Evolutionary conservation across 1,139 yeast genomes (phyloP).

Genomic region (Eremothecium cymbalariae): DNA sequence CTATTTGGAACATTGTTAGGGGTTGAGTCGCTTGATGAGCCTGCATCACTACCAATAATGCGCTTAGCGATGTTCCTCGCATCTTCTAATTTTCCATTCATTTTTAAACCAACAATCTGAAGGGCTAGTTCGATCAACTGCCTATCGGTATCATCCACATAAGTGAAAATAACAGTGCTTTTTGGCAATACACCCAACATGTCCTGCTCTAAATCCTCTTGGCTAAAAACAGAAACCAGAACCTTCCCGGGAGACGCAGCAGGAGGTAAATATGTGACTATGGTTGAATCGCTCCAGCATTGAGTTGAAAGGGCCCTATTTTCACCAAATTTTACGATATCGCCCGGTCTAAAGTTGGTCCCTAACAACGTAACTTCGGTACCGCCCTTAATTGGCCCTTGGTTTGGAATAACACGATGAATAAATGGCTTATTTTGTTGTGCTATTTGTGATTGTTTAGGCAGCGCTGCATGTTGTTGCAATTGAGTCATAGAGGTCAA

Average conservation of each 20-base stretch:
- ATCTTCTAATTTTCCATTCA: conserved; percentile 88
- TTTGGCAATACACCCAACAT: conserved; percentile 10
- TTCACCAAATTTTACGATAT: conserved; percentile 79
- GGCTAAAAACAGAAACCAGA: conserved; percentile 59
- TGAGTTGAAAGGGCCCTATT: conserved; percentile 80
- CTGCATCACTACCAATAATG: conserved; percentile 48
- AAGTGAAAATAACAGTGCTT: conserved; percentile 52
- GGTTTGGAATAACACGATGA: conserved; percentile 85
- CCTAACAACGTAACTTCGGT: conserved; percentile 89
- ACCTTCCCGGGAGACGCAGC: conserved; percentile 87
- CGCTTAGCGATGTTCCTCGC: conserved; percentile 81
- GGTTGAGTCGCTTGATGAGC: conserved; percentile 15
- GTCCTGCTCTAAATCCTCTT: conserved; percentile 9
- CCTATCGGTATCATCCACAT: conserved; percentile 83
- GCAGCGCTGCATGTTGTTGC: not conserved
- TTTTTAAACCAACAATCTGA: conserved; percentile 85
- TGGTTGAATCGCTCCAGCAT: conserved; percentile 92
- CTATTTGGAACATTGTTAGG: conserved; percentile 12
- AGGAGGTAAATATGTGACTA: conserved; percentile 90
- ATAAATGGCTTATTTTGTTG: conserved; percentile 31
- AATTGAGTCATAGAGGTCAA: not conserved
- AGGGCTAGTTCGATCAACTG: conserved; percentile 83
- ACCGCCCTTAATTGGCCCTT: conserved; percentile 93
- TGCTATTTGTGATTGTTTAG: not conserved
- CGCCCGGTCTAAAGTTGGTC: conserved; percentile 72